Conservation (phyloP, 2,329 filamentous ascomycete species). For the Albophoma yamanashiensis region DNA sequence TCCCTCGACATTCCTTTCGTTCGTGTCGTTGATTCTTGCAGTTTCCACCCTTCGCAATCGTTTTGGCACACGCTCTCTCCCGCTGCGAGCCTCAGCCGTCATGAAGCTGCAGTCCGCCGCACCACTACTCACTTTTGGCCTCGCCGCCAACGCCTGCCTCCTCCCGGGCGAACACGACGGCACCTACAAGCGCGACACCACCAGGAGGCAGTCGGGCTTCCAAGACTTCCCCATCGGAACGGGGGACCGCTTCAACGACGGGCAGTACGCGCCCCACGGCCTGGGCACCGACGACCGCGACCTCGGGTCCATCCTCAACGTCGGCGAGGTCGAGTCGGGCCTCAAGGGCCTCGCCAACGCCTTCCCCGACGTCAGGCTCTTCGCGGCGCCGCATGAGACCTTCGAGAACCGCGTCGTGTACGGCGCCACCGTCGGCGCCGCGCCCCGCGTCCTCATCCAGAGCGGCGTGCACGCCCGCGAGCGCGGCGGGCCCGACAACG, state of each 20-base stretch:
- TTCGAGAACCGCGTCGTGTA: conserved; percentile 28
- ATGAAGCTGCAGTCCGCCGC: conserved; percentile 17
- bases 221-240: conserved; percentile 23
- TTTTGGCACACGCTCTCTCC: not conserved
- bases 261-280: conserved; percentile 22
- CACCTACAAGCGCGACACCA: not conserved
- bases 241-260: conserved; percentile 30
- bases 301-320: conserved; percentile 32
- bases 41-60: not conserved
- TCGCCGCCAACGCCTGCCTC: conserved; percentile 21
- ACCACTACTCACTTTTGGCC: conserved; percentile 10
- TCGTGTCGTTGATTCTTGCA: not conserved
- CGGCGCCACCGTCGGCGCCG: conserved; percentile 30
- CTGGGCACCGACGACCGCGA: conserved; percentile 21
- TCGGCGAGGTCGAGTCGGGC: conserved; percentile 31
- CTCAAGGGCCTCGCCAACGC: conserved; percentile 28
- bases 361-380: conserved; percentile 26
- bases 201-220: conserved; percentile 1
- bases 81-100: not conserved
- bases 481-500: conserved; percentile 43
- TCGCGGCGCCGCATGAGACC: conserved; percentile 31
- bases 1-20: not conserved
- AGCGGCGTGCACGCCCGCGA: conserved; percentile 47
- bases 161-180: conserved; percentile 23
- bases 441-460: conserved; percentile 40